These are phyloP conservation scores for Usnea hakonensis DNA, from an alignment of 495 filamentous ascomycete genomes.

Conservation along the genomic window DNA sequence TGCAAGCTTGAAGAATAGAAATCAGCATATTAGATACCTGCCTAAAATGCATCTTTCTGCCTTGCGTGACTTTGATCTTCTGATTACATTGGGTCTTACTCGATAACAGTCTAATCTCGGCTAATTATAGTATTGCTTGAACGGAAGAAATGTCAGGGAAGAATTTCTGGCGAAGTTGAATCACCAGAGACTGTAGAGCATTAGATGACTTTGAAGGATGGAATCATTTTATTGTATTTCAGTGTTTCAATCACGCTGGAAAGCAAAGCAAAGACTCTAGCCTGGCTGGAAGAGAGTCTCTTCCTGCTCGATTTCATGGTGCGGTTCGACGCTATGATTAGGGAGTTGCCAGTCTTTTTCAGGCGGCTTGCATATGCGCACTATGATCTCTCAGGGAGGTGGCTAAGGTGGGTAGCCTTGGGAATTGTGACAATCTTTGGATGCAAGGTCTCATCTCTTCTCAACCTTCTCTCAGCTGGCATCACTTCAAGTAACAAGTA, in stretches of 20 bases:
- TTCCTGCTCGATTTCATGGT: background rate
- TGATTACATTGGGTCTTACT: background rate
- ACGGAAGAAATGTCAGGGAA: too few relatives aligned
- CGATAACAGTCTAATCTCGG: too few relatives aligned
- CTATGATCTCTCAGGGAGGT: background rate
- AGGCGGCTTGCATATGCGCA: background rate
- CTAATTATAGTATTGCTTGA: background rate
- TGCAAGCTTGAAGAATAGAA: conserved; percentile 15
- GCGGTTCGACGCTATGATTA: background rate
- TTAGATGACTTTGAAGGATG: too few relatives aligned
- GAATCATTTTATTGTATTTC: too few relatives aligned
- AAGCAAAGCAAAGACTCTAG: too few relatives aligned
- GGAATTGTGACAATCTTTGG: background rate
- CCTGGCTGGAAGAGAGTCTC: too few relatives aligned
- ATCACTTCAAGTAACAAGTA: background rate
- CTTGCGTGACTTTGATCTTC: background rate
- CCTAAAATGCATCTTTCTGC: background rate
- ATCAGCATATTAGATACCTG: conserved; percentile 7
- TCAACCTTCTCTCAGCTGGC: background rate
- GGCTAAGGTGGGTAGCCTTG: background rate
- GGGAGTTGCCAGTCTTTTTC: background rate
- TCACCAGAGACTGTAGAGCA: background rate
- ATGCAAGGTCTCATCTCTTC: background rate
- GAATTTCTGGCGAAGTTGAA: too few relatives aligned
- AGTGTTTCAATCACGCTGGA: too few relatives aligned